A percentile compares a stretch with the other conserved stretches of the same genome.
phyloP scores from a whole-genome alignment of 345 rosid species.

The Abelmoschus esculentus region DNA sequence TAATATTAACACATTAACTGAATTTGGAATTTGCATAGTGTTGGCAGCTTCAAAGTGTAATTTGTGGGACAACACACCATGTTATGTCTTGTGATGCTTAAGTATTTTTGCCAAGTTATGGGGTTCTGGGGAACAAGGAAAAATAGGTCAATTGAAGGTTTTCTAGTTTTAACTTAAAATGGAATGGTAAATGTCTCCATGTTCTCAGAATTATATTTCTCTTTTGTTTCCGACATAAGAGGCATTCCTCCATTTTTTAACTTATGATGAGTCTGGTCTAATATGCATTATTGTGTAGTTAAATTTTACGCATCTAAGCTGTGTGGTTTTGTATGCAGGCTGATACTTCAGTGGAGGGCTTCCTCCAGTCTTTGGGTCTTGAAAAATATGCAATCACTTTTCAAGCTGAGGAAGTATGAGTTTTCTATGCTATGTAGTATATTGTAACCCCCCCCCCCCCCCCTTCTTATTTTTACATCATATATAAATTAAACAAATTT shows the following conservation, averaged over 20 bases:
- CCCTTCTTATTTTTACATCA: background rate
- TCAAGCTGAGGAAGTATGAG: conserved; percentile 88
- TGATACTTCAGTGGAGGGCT: conserved; percentile 60
- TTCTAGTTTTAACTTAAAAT: background rate
- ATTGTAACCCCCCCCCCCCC: background rate
- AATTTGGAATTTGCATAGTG: background rate
- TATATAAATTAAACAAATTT: background rate
- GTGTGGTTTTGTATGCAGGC: conserved; percentile 44
- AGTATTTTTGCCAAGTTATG: background rate
- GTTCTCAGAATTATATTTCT: background rate
- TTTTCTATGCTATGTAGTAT: background rate
- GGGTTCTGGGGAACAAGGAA: background rate
- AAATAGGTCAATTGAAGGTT: background rate
- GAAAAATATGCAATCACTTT: conserved; percentile 83
- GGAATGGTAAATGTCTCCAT: background rate
- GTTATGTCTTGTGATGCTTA: background rate
- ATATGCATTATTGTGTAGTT: background rate
- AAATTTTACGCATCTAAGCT: background rate
- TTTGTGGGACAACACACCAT: background rate
- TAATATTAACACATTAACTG: background rate
- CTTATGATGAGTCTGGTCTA: background rate
- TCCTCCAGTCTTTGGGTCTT: conserved; percentile 77
- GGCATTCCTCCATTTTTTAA: background rate
- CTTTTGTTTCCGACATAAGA: background rate
- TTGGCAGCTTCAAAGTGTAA: background rate